Percentiles rank a stretch among this genome's conserved stretches.
Evolutionary conservation across 2,329 filamentous ascomycete species (phyloP).

Genomic region (Clathrospora elynae): DNA sequence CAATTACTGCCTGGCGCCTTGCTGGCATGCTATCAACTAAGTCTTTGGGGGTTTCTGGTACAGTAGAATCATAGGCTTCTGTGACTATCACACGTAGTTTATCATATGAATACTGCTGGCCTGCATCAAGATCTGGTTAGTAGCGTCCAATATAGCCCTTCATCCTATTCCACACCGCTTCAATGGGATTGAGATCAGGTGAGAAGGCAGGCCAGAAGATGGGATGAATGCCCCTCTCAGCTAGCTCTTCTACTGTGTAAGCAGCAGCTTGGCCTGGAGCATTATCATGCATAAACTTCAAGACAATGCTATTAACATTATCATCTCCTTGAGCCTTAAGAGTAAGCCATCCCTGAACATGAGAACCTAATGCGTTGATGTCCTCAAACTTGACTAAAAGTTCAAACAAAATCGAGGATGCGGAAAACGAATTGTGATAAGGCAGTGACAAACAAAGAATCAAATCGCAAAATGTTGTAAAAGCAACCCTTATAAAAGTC

Average conservation of each 20-base stretch:
- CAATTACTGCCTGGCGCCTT: neutral
- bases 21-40: neutral
- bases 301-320: too few relatives aligned
- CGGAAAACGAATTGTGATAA: too few relatives aligned
- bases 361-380: too few relatives aligned
- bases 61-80: neutral
- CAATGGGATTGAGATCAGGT: constrained; percentile 13
- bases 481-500: too few relatives aligned
- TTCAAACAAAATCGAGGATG: too few relatives aligned
- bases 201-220: constrained; percentile 14
- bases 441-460: too few relatives aligned
- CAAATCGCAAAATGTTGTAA: too few relatives aligned
- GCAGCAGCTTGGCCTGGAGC: constrained; percentile 4
- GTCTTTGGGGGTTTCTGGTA: neutral
- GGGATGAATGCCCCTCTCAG: constrained; percentile 1
- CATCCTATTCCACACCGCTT: constrained; percentile 15
- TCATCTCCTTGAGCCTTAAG: constrained; percentile 11
- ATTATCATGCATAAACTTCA: constrained; percentile 17
- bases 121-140: neutral
- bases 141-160: neutral
- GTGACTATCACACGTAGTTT: neutral
- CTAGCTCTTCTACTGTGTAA: constrained; percentile 2
- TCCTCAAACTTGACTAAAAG: too few relatives aligned
- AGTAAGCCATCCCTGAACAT: constrained; percentile 6
- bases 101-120: neutral